Conservation (phyloP, 805 yeast species). For the Suhomyces faveliae region DNA sequence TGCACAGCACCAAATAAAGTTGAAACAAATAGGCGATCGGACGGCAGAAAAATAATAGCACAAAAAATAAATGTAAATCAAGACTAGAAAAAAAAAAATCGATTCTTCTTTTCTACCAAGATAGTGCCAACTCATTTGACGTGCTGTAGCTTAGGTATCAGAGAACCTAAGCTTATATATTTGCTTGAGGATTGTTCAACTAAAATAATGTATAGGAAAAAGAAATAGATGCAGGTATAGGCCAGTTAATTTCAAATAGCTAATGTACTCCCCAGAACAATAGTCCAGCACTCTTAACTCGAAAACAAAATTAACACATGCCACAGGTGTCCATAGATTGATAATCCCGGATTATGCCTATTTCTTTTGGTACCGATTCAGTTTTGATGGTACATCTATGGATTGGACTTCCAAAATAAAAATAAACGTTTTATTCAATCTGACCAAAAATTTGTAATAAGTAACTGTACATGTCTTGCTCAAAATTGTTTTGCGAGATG, state of each 20-base stretch:
- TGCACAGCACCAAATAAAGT: no score
- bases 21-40: no score
- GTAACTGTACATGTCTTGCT: not conserved
- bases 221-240: not conserved
- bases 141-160: not conserved
- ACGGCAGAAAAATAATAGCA: not conserved
- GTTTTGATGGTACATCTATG: not conserved
- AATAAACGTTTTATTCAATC: not conserved
- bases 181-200: not conserved
- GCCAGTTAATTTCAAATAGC: not conserved
- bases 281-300: not conserved
- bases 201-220: not conserved
- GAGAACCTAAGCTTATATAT: not conserved
- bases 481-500: not conserved
- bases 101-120: not conserved
- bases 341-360: not conserved
- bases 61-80: not conserved
- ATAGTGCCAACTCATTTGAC: not conserved
- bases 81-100: not conserved
- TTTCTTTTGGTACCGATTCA: not conserved
- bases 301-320: not conserved
- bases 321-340: not conserved
- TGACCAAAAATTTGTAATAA: no score
- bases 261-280: not conserved
- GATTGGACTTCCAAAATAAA: not conserved